A percentile compares a stretch with the other conserved stretches of the same genome.
phyloP scores from a whole-genome alignment of 345 rosid genomes.

The Dimocarpus longan region DNA sequence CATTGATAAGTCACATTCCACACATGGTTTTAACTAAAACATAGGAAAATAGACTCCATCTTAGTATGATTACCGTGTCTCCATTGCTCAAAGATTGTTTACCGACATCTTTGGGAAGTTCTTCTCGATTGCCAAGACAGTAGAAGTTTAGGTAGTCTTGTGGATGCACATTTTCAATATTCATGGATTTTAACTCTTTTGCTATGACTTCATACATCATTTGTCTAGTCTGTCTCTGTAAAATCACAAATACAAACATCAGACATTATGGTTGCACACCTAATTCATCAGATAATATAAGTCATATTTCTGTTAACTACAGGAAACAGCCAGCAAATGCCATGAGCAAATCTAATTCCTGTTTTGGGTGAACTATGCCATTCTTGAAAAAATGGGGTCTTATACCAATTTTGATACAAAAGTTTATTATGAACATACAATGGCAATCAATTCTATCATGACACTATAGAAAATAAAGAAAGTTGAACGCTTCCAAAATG shows the following conservation, averaged over 20 bases:
- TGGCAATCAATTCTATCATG: not conserved
- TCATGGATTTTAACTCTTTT: conserved; percentile 54
- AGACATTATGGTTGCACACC: not conserved
- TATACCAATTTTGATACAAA: no score
- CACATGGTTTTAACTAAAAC: not conserved
- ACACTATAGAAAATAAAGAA: not conserved
- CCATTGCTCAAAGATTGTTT: conserved; percentile 16
- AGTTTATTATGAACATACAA: not conserved
- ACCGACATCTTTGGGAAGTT: conserved; percentile 35
- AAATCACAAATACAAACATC: conserved; percentile 4
- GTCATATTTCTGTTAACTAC: not conserved
- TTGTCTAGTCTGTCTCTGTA: conserved; percentile 79
- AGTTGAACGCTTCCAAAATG: conserved; percentile 11
- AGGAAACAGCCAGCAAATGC: not conserved
- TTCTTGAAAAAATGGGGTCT: not conserved
- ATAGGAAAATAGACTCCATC: not conserved
- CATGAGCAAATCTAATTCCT: not conserved
- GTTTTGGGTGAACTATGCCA: not conserved
- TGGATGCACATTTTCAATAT: conserved; percentile 54
- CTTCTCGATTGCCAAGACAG: conserved; percentile 82
- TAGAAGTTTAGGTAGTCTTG: conserved; percentile 82
- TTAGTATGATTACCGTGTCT: conserved; percentile 40
- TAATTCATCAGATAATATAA: not conserved
- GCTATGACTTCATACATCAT: conserved; percentile 83
- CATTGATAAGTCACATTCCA: not conserved